These are phyloP conservation scores for Moringa oleifera DNA, from an alignment of 345 rosid species.

Conservation along the genomic window DNA sequence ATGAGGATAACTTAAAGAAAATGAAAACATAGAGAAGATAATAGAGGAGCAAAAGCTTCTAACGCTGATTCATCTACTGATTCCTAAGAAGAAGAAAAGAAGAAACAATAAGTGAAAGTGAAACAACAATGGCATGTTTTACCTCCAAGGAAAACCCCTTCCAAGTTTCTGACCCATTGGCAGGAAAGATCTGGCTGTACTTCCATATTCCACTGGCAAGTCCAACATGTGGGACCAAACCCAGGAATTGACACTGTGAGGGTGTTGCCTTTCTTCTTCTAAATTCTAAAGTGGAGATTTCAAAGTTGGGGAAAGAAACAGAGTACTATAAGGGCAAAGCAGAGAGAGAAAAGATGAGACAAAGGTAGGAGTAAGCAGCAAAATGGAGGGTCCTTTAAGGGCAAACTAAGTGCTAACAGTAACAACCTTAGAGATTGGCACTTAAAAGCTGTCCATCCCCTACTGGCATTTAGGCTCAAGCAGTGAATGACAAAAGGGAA, in stretches of 20 bases:
- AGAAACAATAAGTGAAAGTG: no score
- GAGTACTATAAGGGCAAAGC: no score
- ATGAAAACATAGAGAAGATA: no score
- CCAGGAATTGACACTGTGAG: not conserved
- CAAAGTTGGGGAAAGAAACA: not conserved
- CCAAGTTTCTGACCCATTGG: no score
- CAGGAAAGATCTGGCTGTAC: no score
- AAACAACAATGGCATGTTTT: no score
- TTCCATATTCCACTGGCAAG: no score
- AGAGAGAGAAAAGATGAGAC: not conserved
- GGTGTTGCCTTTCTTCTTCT: not conserved
- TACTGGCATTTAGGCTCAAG: not conserved
- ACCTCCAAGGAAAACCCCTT: no score
- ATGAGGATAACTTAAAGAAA: no score
- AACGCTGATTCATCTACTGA: no score
- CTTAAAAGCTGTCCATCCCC: slow-evolving; percentile 9
- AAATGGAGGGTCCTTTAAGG: slow-evolving; percentile 8
- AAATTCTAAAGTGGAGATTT: not conserved
- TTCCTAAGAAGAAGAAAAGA: no score
- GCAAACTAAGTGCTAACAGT: slow-evolving; percentile 4
- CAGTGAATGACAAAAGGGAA: not conserved
- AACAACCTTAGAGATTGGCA: slow-evolving; percentile 3
- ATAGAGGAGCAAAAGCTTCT: no score
- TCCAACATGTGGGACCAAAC: not conserved
- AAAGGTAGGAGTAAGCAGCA: slow-evolving; percentile 12